A percentile compares a stretch with the other conserved stretches of the same genome.
These are phyloP conservation scores for Vigna mungo DNA, from an alignment of 306 rosid genomes.

Conservation along the genomic window DNA sequence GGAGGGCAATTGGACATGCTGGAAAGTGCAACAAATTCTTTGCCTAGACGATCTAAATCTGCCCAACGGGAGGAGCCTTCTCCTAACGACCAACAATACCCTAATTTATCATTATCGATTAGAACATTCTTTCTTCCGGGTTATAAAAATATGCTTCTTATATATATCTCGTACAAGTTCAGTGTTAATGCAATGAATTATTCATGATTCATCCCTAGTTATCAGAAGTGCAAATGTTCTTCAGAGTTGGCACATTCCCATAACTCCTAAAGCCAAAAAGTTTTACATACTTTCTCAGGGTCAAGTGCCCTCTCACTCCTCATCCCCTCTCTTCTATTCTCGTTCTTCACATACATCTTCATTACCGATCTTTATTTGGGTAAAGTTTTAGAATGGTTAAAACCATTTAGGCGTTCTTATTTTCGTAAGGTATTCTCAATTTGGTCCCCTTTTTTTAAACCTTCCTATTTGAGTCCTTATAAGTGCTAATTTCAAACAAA, in stretches of 20 bases:
- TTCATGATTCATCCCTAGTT: neutral
- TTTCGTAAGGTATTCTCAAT: too few species aligned
- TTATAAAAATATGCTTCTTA: neutral
- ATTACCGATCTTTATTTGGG: neutral
- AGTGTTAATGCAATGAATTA: neutral
- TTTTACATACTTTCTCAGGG: neutral
- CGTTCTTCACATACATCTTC: neutral
- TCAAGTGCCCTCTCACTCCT: neutral
- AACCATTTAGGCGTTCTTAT: too few species aligned
- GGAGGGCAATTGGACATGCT: neutral
- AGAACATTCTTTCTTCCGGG: neutral
- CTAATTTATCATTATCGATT: neutral
- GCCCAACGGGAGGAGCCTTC: neutral
- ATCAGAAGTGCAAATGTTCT: neutral
- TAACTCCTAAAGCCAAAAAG: neutral
- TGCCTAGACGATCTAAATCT: neutral
- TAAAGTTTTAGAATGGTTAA: neutral
- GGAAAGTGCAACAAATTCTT: neutral
- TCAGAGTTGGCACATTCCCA: neutral
- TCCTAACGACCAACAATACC: neutral
- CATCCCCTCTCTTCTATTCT: neutral
- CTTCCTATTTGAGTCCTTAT: too few species aligned
- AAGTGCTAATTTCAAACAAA: too few species aligned
- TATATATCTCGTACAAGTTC: neutral
- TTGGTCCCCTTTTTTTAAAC: too few species aligned